Base-by-base conservation (phyloP, 192 early-diverging fungal genomes). In the Umbelopsis vinacea region DNA sequence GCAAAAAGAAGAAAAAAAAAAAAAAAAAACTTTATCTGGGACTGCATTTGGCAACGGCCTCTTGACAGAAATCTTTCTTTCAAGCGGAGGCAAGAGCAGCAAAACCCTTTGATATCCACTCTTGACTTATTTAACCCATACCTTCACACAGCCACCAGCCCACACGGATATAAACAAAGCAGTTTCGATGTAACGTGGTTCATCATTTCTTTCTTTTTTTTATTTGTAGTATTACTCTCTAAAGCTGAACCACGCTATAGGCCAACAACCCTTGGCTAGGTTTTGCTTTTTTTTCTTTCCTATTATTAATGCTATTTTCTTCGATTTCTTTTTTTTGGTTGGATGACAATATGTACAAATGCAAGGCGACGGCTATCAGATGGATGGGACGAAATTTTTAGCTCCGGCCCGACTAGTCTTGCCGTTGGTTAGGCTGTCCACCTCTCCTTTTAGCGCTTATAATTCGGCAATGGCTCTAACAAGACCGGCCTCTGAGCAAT, bases 1-100 rank as follows among this genome's bases (percentile, higher is more conserved):
- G 19, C 14, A 10, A 50, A 43, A 43, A 6, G 1, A 43, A 43
- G n/a, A n/a, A 29, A 29, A 29, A 29, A 29, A 29, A 43, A 43
- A 43, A 43, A 43, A 11, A 43, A 7, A 37, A 63, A 63, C 57
- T 63, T 14, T 38, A 38, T 50, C 48, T 50, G 48, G n/a, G 48
- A 8, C 48, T 50, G 19, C 17, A 50, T 50, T 50, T 50, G n/a
- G n/a, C 19, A 21, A 50, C 15, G 5, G 7, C 48, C 48, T 21
- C 17, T 50, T 50, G 48, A 50, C 48, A 50, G 9, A 50, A 43
- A 40, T 40, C 47, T n/a, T n/a, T 29, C 29, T 29, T 50, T 2
- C 57, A 37, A 17, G 19, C 57, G 57, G 57, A 63, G 15, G 29
- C 29, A 37, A 12, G 12, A 63, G 57, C 57, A 63, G 57, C 57